A percentile compares a stretch with the other conserved stretches of the same genome.
These are phyloP conservation scores for Saccharomycopsis guyanensis DNA, from an alignment of 805 yeast species.

Conservation along the genomic window DNA sequence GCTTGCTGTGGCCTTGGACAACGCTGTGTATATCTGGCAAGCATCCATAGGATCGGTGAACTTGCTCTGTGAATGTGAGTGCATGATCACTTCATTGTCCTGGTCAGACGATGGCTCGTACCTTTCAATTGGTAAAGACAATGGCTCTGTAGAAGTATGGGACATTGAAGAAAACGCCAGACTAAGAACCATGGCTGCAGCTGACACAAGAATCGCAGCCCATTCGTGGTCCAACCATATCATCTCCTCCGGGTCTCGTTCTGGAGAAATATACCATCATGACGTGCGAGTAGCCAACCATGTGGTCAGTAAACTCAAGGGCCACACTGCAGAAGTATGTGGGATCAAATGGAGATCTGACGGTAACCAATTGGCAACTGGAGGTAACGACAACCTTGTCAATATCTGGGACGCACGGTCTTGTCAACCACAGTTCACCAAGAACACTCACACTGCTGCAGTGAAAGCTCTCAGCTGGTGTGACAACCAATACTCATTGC, in stretches of 20 bases:
- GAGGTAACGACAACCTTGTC: slow-evolving; percentile 91
- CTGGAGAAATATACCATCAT: slow-evolving; percentile 78
- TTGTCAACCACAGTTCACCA: slow-evolving; percentile 59
- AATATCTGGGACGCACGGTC: slow-evolving; percentile 88
- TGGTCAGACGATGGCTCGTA: slow-evolving; percentile 93
- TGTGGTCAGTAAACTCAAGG: slow-evolving; percentile 46
- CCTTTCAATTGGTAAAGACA: slow-evolving; percentile 73
- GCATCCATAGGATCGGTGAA: slow-evolving; percentile 77
- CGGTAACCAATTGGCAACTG: slow-evolving; percentile 80
- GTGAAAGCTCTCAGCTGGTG: slow-evolving; percentile 95
- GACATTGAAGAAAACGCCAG: slow-evolving; percentile 73
- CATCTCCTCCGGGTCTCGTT: slow-evolving; percentile 78
- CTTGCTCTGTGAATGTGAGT: slow-evolving; percentile 51
- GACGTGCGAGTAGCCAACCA: slow-evolving; percentile 86
- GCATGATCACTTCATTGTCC: slow-evolving; percentile 58
- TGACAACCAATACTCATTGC: slow-evolving; percentile 70
- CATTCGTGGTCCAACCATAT: slow-evolving; percentile 80
- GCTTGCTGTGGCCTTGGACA: slow-evolving; percentile 82
- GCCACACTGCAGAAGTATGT: slow-evolving; percentile 84
- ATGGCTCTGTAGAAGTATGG: slow-evolving; percentile 88
- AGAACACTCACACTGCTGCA: slow-evolving; percentile 83
- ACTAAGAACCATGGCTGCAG: slow-evolving; percentile 68
- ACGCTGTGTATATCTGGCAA: slow-evolving; percentile 85
- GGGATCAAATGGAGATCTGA: slow-evolving; percentile 82
- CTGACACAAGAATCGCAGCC: slow-evolving; percentile 71